phyloP scores from a whole-genome alignment of 441 rosid genomes.

The Aquilaria agallochum region DNA sequence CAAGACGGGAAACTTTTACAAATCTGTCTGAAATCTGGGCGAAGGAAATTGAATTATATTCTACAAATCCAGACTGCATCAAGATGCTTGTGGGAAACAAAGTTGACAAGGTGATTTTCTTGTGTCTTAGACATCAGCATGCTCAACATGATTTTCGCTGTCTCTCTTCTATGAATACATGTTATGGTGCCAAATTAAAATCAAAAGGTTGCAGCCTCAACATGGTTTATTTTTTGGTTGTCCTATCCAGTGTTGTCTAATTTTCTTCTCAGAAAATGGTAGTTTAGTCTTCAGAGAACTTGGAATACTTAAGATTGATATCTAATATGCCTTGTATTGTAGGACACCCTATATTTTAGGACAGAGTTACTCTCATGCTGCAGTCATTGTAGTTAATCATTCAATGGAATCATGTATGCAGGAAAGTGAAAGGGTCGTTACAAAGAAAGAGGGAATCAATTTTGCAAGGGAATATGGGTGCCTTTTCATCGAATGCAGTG shows the following conservation, averaged over 20 bases:
- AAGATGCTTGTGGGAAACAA: conserved; percentile 56
- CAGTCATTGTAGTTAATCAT: too few species aligned
- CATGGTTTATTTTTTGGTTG: neutral
- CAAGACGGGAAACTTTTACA: conserved; percentile 50
- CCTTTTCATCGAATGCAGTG: conserved; percentile 73
- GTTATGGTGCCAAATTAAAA: neutral
- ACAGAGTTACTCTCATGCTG: too few species aligned
- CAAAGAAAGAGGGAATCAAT: conserved; percentile 67
- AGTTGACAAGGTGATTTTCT: conserved; percentile 39
- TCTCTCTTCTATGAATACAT: neutral
- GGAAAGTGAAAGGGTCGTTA: conserved; percentile 78
- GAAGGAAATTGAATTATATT: conserved; percentile 45
- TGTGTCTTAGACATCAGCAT: neutral
- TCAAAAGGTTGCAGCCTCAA: too few species aligned
- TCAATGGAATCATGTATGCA: conserved; percentile 8
- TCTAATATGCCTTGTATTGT: neutral
- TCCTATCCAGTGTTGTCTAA: too few species aligned
- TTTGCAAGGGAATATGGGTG: conserved; percentile 73
- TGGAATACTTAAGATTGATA: neutral
- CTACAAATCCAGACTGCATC: conserved; percentile 49
- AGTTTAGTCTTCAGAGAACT: too few species aligned
- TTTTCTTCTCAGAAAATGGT: too few species aligned
- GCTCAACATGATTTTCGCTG: neutral
- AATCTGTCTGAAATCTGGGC: conserved; percentile 47
- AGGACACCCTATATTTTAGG: too few species aligned